Conservation (phyloP, 805 yeast genomes). For the Torulaspora microellipsoides region DNA sequence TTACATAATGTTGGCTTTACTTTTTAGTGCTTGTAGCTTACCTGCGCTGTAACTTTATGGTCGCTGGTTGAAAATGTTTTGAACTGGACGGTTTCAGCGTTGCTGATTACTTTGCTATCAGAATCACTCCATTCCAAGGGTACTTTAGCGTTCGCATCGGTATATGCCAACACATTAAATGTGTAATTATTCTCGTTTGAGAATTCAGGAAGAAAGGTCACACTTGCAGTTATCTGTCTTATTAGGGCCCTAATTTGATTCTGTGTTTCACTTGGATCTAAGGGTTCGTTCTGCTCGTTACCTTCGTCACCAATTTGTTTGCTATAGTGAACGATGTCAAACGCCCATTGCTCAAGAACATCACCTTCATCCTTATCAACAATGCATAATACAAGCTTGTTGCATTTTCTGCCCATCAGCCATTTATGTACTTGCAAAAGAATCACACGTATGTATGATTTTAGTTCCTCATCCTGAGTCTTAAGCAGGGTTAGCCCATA, state of each 20-base stretch:
- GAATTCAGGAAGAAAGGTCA: constrained; percentile 76
- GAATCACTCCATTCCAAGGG: constrained; percentile 86
- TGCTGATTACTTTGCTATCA: constrained; percentile 51
- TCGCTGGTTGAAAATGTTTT: constrained; percentile 61
- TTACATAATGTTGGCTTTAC: not conserved
- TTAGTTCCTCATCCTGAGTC: constrained; percentile 71
- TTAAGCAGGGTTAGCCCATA: constrained; percentile 74
- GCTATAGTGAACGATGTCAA: constrained; percentile 47
- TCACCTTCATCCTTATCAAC: constrained; percentile 62
- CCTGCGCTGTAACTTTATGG: constrained; percentile 70
- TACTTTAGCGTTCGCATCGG: constrained; percentile 61
- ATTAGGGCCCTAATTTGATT: constrained; percentile 79
- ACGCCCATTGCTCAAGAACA: constrained; percentile 83
- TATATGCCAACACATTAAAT: constrained; percentile 78
- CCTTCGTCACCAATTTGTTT: constrained; percentile 8
- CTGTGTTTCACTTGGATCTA: constrained; percentile 46
- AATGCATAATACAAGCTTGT: constrained; percentile 67
- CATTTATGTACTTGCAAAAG: constrained; percentile 67
- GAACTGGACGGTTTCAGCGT: constrained; percentile 66
- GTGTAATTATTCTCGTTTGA: constrained; percentile 56
- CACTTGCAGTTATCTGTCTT: constrained; percentile 84
- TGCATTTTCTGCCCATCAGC: constrained; percentile 66
- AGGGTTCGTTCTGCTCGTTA: constrained; percentile 18
- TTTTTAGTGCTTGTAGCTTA: constrained; percentile 39
- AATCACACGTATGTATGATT: constrained; percentile 59